Conservation (phyloP, 2,329 filamentous ascomycete genomes). For the Zymoseptoria passerinii region DNA sequence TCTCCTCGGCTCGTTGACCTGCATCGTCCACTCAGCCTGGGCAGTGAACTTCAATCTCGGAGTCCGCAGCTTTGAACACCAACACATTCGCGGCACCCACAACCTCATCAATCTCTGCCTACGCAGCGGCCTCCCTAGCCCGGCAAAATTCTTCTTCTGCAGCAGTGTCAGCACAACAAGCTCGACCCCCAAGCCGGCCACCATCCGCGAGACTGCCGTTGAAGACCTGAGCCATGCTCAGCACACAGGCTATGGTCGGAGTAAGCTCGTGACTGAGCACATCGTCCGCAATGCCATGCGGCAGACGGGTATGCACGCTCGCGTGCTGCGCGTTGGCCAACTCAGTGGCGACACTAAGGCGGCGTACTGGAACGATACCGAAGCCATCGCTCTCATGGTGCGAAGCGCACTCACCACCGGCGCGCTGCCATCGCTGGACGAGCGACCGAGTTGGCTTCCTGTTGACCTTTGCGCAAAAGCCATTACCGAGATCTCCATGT, state of each 20-base stretch:
- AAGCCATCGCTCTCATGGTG: constrained; percentile 39
- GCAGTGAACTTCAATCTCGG: constrained; percentile 33
- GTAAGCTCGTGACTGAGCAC: constrained; percentile 31
- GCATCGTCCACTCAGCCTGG: constrained; percentile 33
- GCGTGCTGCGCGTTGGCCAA: constrained; percentile 24
- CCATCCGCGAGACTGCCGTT: constrained; percentile 28
- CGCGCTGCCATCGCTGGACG: constrained; percentile 33
- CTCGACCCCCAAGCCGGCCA: constrained; percentile 9
- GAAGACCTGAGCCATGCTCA: constrained; percentile 15
- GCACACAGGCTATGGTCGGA: constrained; percentile 32
- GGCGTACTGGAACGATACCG: constrained; percentile 34
- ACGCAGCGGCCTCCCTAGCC: constrained; percentile 13
- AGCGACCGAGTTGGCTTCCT: constrained; percentile 39
- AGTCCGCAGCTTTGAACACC: constrained; percentile 26
- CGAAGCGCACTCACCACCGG: constrained; percentile 33
- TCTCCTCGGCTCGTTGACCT: constrained; percentile 19
- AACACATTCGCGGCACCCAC: constrained; percentile 24
- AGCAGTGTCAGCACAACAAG: constrained; percentile 29
- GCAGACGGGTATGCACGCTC: constrained; percentile 18
- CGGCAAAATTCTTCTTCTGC: constrained; percentile 31
- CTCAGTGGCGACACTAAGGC: constrained; percentile 19
- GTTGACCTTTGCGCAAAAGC: constrained; percentile 34
- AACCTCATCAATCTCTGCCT: constrained; percentile 26
- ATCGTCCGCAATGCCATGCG: constrained; percentile 27
- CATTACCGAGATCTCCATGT: constrained; percentile 7